phyloP scores from a whole-genome alignment of 352 stramenopile species.

The Achlya hypogyna region DNA sequence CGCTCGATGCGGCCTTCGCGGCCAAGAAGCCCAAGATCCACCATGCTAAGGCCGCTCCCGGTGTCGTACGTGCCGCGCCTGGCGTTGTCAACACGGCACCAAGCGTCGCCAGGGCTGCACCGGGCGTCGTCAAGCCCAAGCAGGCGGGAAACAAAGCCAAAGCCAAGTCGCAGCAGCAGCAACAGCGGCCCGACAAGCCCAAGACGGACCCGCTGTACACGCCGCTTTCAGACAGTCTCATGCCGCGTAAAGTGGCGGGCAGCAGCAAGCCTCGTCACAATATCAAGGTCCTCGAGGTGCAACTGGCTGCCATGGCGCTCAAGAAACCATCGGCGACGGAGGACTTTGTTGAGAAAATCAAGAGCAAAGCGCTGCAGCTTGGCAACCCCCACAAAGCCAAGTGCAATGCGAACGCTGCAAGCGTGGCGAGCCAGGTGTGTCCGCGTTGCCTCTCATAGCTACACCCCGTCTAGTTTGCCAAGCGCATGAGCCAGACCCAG shows the following conservation, averaged over 20 bases:
- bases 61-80: not conserved
- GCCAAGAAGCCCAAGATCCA: conserved; percentile 18
- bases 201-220: conserved; percentile 3
- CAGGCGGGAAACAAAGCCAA: not conserved
- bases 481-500: conserved; percentile 12
- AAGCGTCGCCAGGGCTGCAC: not conserved
- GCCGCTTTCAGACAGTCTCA: not conserved
- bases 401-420: not conserved
- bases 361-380: conserved; percentile 11
- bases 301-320: not conserved
- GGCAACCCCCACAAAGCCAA: conserved; percentile 18
- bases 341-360: conserved; percentile 18
- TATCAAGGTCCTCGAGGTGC: conserved; percentile 5
- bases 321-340: not conserved
- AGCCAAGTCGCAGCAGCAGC: not conserved
- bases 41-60: not conserved
- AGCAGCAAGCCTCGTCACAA: not conserved
- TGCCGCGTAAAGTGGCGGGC: not conserved
- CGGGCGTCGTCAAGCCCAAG: conserved; percentile 3
- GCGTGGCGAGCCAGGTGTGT: not conserved
- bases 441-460: too few relatives aligned
- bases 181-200: not conserved
- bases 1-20: conserved; percentile 16
- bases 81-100: not conserved
- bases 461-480: conserved; percentile 3